These are phyloP conservation scores for Blumeria hordei DNA, from an alignment of 2,329 filamentous ascomycete species.

Conservation along the genomic window DNA sequence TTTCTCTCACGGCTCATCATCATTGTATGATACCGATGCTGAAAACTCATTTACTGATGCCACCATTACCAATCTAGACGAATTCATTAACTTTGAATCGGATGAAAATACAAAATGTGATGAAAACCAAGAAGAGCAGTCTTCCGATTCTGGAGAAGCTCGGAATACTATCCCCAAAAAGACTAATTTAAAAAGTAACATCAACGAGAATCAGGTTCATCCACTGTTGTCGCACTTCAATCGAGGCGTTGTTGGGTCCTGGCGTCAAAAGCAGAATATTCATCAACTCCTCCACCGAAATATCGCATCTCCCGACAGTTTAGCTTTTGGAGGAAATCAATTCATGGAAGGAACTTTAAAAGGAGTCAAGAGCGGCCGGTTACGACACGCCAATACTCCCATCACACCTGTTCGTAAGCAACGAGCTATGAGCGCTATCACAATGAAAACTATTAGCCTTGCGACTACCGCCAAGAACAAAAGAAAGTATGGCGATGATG, in stretches of 20 bases:
- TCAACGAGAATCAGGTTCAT: slow-evolving; percentile 23
- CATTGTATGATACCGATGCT: slow-evolving; percentile 31
- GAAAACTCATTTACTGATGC: slow-evolving; percentile 36
- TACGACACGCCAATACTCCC: slow-evolving; percentile 40
- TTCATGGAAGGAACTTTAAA: slow-evolving; percentile 30
- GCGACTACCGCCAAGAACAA: too few relatives aligned
- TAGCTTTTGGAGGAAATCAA: slow-evolving; percentile 35
- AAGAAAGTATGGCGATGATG: too few relatives aligned
- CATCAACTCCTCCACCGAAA: slow-evolving; percentile 26
- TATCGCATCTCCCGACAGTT: slow-evolving; percentile 34
- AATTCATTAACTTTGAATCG: slow-evolving; percentile 50
- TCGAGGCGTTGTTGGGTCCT: slow-evolving; percentile 47
- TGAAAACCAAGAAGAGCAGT: slow-evolving; percentile 25
- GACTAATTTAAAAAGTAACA: slow-evolving; percentile 23
- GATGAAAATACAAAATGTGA: slow-evolving; percentile 27
- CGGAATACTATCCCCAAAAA: slow-evolving; percentile 17
- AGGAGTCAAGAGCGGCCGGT: slow-evolving; percentile 39
- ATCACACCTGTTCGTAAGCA: slow-evolving; percentile 38
- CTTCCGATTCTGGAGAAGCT: slow-evolving; percentile 25
- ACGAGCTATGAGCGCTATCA: background rate
- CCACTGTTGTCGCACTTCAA: slow-evolving; percentile 42
- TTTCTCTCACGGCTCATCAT: slow-evolving; percentile 22
- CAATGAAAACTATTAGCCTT: background rate
- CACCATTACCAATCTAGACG: slow-evolving; percentile 13
- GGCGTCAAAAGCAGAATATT: slow-evolving; percentile 38